These are phyloP conservation scores for Butyriboletus loyo DNA, from an alignment of 768 basidiomycete genomes.

Conservation along the genomic window DNA sequence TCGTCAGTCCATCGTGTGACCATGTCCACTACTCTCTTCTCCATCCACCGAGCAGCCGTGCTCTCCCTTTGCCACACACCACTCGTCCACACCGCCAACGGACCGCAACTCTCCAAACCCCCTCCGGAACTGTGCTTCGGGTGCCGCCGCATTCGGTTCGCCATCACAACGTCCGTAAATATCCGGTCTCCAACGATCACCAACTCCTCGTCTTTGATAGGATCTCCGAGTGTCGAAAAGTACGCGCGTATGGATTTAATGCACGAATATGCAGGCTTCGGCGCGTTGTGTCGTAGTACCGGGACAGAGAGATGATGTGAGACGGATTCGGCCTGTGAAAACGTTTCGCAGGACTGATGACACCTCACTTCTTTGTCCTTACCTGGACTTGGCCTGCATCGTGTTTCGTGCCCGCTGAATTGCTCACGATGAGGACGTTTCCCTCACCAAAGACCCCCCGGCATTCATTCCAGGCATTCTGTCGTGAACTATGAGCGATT, in stretches of 20 bases:
- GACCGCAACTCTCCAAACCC: conserved; percentile 34
- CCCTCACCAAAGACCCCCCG: conserved; percentile 67
- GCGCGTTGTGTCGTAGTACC: conserved; percentile 70
- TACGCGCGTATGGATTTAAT: conserved; percentile 67
- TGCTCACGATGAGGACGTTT: conserved; percentile 89
- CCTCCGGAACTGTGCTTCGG: conserved; percentile 2
- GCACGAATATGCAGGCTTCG: conserved; percentile 83
- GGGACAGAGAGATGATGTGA: conserved; percentile 73
- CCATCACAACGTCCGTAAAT: conserved; percentile 88
- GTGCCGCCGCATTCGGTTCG: conserved; percentile 59
- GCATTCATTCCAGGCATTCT: conserved; percentile 78
- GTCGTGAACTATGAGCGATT: not conserved
- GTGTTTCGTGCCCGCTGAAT: conserved; percentile 82
- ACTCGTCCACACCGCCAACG: conserved; percentile 68
- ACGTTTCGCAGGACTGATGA: not conserved
- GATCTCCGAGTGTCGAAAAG: conserved; percentile 60
- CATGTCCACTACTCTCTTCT: conserved; percentile 46
- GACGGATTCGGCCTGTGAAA: conserved; percentile 80
- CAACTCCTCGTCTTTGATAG: conserved; percentile 60
- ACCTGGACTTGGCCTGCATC: conserved; percentile 83
- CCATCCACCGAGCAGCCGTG: conserved; percentile 58
- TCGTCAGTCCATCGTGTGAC: conserved; percentile 39
- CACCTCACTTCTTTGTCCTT: conserved; percentile 17
- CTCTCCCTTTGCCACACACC: conserved; percentile 68
- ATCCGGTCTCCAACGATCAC: conserved; percentile 89